Evolutionary conservation across 2,329 filamentous ascomycete species (phyloP), one percentile per base, ranked within the genome.

Genomic region (Diaporthe sp.): DNA sequence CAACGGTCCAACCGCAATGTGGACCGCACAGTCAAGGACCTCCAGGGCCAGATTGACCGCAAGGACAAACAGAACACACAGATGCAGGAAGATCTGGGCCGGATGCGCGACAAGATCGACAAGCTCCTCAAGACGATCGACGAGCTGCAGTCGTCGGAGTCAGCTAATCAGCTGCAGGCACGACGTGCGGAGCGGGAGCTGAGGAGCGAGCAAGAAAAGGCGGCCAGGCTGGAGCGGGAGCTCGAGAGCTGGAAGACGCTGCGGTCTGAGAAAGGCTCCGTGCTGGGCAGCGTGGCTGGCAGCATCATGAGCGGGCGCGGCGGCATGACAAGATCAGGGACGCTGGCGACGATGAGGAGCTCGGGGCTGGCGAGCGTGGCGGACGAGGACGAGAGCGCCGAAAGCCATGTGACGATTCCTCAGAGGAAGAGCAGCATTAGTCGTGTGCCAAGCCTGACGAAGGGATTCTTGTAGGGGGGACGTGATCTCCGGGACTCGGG

Each of bases 91-190:
- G 97, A 98, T 80, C 90, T 98, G 74, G 87, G 89, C 78, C 94
- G 96, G 77, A 92, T 95, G 80, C 94, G 96, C 76, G 96, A 98
- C 85, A 97, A 97, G 87, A 91, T 95, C 76, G 95, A 97, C 77
- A 95, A 95, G 81, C 92, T 98, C 7, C 92, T 99, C 68, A 89
- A 92, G 81, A 95, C 95, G 1, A 98, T 99, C 79, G 96, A 98
- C 81, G 96, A 98, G 82, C 91, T 99, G 45, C 96, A 99, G 83
- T 92, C 94, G 19, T 94, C 92, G 19, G 96, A 98, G 83, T 95
- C 94, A 30, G 88, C 92, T 15, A 93, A 92, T 61, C 95, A 98
- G 82, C 89, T 98, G 55, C 89, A 92, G 35, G 93, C 94, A 35
- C 93, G 96, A 73, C 92, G 96, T 57, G 95, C 95, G 22, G 96